Base-by-base conservation (phyloP, 2,329 filamentous ascomycete genomes). In the Corynespora cassiicola region DNA sequence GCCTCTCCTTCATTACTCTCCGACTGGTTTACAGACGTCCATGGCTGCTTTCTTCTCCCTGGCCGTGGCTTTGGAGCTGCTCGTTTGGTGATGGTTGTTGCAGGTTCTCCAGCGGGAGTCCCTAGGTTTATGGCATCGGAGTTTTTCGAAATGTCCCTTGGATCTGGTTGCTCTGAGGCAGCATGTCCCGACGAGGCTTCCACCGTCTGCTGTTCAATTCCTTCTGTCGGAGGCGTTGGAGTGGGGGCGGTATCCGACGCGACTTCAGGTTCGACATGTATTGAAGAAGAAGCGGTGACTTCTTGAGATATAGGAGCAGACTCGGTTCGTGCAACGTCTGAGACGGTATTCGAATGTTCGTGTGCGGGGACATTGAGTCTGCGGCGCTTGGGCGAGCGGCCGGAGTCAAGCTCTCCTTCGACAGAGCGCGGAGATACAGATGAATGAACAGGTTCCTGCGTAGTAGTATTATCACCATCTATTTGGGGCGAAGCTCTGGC, bases 11-110 rank as follows among this genome's bases (percentile, higher is more conserved):
- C 39, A n/a, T 21, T 46, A 31, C 24, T 50, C 44, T 7, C 29
- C 42, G 50, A 42, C 15, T 56, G 42, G 27, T 67, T 67, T 6
- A 67, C 61, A n/a, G 63, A 45, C 18, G 44, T 44, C 63, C 63
- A 67, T 14, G 58, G 53, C 8, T 50, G 24, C 11, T 28, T 44
- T 31, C 46, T 43, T 20, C 36, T 41, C 15, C 34, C 42, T 17
- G 31, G 23, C 14, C 26, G 27, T 12, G 32, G 14, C 20, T 31
- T 5, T 21, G 26, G 15, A 7, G 30, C 19, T 25, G 27, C n/a
- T n/a, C n/a, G n/a, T n/a, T n/a, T n/a, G n/a, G n/a, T n/a, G n/a
- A n/a, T n/a, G n/a, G n/a, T n/a, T n/a, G n/a, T n/a, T n/a, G n/a
- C n/a, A n/a, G n/a, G n/a, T n/a, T n/a, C n/a, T n/a, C n/a, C n/a